phyloP scores from a whole-genome alignment of 2,329 filamentous ascomycete species.

The Cladosporium sp. region DNA sequence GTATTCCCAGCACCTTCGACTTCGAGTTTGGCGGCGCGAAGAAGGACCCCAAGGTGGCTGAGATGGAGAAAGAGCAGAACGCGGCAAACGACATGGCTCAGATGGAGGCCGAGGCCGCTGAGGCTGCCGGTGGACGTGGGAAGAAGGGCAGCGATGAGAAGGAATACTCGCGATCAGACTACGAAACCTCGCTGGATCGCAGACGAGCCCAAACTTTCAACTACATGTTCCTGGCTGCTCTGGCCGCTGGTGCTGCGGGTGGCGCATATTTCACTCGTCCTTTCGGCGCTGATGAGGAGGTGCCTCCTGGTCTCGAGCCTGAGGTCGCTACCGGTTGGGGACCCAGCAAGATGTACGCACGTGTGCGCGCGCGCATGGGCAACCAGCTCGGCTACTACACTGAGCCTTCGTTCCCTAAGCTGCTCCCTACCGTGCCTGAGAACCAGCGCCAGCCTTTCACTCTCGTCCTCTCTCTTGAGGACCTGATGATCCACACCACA shows the following conservation, averaged over 20 bases:
- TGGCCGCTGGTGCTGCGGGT: conserved; percentile 51
- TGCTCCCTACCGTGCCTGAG: conserved; percentile 75
- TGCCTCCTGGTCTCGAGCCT: conserved; percentile 46
- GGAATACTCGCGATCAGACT: conserved; percentile 70
- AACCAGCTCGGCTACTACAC: conserved; percentile 87
- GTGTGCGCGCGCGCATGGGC: conserved; percentile 66
- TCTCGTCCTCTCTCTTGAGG: conserved; percentile 84
- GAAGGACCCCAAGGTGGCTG: conserved; percentile 15
- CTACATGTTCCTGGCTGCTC: conserved; percentile 60
- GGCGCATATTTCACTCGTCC: conserved; percentile 76
- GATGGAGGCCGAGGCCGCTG: conserved; percentile 22
- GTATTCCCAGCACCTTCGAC: conserved; percentile 84
- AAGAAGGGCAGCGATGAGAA: conserved; percentile 41
- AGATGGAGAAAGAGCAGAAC: conserved; percentile 17
- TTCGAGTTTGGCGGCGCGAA: conserved; percentile 57
- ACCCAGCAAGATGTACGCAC: conserved; percentile 68
- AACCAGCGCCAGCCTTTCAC: conserved; percentile 82
- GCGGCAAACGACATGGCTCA: conserved; percentile 24
- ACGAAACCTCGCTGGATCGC: conserved; percentile 84
- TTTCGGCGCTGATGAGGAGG: conserved; percentile 75
- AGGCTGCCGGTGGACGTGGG: conserved; percentile 38
- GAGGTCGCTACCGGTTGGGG: conserved; percentile 78
- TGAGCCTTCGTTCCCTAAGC: conserved; percentile 88
- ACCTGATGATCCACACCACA: conserved; percentile 88
- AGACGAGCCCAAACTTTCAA: conserved; percentile 71